Conservation (phyloP, 2,329 filamentous ascomycete species). For the Cytospora piceae region DNA sequence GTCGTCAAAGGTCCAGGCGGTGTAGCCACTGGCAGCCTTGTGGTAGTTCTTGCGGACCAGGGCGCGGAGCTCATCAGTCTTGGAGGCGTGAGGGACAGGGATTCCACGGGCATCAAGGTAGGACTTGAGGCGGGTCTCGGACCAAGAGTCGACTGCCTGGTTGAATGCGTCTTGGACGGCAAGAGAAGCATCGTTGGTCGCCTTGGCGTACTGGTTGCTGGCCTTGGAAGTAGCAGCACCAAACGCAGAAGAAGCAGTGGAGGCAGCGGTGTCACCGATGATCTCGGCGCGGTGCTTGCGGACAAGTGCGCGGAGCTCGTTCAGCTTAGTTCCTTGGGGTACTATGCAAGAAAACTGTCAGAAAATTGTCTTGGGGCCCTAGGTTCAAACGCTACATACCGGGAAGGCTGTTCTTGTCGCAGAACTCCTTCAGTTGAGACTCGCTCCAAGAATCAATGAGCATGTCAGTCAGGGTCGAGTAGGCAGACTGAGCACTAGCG, state of each 20-base stretch:
- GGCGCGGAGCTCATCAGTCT: conserved; percentile 73
- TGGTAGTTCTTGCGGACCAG: conserved; percentile 74
- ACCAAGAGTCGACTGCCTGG: conserved; percentile 65
- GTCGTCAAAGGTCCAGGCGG: conserved; percentile 79
- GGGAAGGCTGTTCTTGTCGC: conserved; percentile 82
- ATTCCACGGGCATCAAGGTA: conserved; percentile 78
- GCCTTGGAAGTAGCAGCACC: conserved; percentile 76
- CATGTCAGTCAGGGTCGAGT: conserved; percentile 77
- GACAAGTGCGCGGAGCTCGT: conserved; percentile 86
- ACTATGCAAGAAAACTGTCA: conserved; percentile 54
- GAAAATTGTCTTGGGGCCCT: not conserved
- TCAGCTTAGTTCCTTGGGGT: conserved; percentile 87
- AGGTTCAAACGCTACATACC: conserved; percentile 37
- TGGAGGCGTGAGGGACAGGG: conserved; percentile 72
- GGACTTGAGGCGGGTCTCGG: conserved; percentile 75
- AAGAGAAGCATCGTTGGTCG: conserved; percentile 68
- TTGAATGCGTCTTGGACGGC: conserved; percentile 71
- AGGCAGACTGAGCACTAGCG: conserved; percentile 69
- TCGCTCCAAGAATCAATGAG: conserved; percentile 92
- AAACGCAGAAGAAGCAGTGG: conserved; percentile 61
- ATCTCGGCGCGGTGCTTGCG: conserved; percentile 82
- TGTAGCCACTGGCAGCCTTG: conserved; percentile 69
- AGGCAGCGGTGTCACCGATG: conserved; percentile 65
- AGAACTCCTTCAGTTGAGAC: conserved; percentile 85
- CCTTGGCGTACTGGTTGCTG: conserved; percentile 75